phyloP scores from a whole-genome alignment of 1,284 basidiomycete species.

The Tylopilus sp. region DNA sequence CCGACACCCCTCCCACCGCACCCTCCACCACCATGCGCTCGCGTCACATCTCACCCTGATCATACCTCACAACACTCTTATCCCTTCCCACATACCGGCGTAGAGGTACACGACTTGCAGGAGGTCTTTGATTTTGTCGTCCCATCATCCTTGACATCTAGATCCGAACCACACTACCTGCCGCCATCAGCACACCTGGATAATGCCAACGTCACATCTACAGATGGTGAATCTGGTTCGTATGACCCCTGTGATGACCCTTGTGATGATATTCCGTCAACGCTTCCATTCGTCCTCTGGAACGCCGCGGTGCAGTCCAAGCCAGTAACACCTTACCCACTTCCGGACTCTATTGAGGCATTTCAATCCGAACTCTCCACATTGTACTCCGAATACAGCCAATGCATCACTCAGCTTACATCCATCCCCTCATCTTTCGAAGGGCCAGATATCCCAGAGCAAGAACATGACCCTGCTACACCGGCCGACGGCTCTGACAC shows the following conservation, averaged over 20 bases:
- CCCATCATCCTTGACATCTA: conserved; percentile 11
- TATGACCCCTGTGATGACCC: conserved; percentile 11
- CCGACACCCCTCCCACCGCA: conserved; percentile 4
- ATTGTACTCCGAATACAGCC: conserved; percentile 48
- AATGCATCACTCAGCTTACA: conserved; percentile 45
- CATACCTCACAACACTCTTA: conserved; percentile 9
- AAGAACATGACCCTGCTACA: conserved; percentile 3
- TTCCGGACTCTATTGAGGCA: conserved; percentile 15
- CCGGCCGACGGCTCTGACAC: conserved; percentile 26
- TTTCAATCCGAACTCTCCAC: conserved; percentile 38
- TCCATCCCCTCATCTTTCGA: conserved; percentile 35
- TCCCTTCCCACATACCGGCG: conserved; percentile 13
- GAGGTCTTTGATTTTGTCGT: conserved; percentile 9
- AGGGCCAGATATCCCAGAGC: conserved; percentile 13
- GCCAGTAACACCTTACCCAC: conserved; percentile 13
- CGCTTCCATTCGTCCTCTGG: conserved; percentile 27
- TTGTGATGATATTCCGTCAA: conserved; percentile 12
- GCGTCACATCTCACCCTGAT: conserved; percentile 9
- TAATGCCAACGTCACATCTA: conserved; percentile 2
- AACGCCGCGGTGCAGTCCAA: conserved; percentile 23
- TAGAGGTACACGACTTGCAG: conserved; percentile 15
- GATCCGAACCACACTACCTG: conserved; percentile 18
- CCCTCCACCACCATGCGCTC: conserved; percentile 1
- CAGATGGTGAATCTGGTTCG: conserved; percentile 7
- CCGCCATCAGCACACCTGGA: conserved; percentile 12